A percentile compares a stretch with the other conserved stretches of the same genome.
Conservation (phyloP, 371 early-diverging fungal genomes). For the Batkoa obscura region DNA sequence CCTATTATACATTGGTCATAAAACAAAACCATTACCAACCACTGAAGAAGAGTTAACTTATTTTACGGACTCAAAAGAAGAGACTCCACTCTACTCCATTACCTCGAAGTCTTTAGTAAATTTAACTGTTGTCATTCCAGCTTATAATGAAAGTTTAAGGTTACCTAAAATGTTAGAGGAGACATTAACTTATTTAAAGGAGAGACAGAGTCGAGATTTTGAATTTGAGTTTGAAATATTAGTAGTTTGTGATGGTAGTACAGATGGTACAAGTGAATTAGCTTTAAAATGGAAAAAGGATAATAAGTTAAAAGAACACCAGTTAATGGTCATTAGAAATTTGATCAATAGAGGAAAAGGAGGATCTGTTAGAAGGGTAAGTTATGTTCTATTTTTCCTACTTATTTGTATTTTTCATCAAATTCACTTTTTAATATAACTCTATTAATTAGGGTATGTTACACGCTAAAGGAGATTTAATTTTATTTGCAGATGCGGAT, state of each 20-base stretch:
- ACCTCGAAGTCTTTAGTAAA: slow-evolving; percentile 25
- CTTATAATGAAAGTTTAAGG: slow-evolving; percentile 75
- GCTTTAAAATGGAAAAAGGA: slow-evolving; percentile 43
- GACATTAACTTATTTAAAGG: slow-evolving; percentile 39
- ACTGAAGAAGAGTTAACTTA: background rate
- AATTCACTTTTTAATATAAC: background rate
- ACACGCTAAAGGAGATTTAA: slow-evolving; percentile 45
- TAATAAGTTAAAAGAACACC: slow-evolving; percentile 15
- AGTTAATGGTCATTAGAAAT: slow-evolving; percentile 54
- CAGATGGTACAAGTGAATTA: slow-evolving; percentile 47
- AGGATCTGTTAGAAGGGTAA: slow-evolving; percentile 79
- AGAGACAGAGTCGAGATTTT: slow-evolving; percentile 8
- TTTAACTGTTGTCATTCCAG: slow-evolving; percentile 74
- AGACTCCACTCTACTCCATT: slow-evolving; percentile 13
- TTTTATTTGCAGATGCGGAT: slow-evolving; percentile 91
- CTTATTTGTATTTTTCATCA: background rate
- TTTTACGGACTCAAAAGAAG: background rate
- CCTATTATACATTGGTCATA: too few species aligned
- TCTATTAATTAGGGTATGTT: slow-evolving; percentile 50
- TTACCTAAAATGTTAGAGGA: slow-evolving; percentile 70
- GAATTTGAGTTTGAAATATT: slow-evolving; percentile 60
- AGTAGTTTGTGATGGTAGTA: slow-evolving; percentile 79
- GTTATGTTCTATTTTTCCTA: too few species aligned
- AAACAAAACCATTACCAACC: too few species aligned
- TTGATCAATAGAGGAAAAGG: slow-evolving; percentile 86